phyloP scores from a whole-genome alignment of 169 alveolate genomes.

The Plasmodium coatneyi region DNA sequence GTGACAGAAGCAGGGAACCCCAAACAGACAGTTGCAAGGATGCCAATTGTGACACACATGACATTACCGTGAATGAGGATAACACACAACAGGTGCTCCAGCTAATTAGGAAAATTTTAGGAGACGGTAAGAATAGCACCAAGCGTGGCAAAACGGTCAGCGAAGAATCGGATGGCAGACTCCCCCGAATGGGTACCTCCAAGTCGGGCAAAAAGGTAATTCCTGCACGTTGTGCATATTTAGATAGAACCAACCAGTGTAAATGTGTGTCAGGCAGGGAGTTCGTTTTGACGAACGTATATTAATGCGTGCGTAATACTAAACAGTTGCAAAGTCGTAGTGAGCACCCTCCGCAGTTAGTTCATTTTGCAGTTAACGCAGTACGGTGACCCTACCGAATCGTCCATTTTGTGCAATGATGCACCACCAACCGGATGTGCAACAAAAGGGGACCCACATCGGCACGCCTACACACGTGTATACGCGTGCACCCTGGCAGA shows the following conservation, averaged over 20 bases:
- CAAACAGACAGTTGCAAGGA: neutral
- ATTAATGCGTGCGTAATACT: neutral
- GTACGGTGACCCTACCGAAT: neutral
- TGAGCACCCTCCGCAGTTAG: neutral
- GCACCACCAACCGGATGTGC: neutral
- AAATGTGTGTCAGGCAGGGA: neutral
- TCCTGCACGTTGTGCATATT: neutral
- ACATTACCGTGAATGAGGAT: slow-evolving; percentile 21
- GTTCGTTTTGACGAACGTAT: neutral
- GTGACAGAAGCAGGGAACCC: neutral
- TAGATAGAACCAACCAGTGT: neutral
- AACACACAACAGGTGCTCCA: neutral
- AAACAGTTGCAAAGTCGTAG: neutral
- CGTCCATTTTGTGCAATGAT: neutral
- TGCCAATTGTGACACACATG: neutral
- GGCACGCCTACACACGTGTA: neutral
- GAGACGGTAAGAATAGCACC: neutral
- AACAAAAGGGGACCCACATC: neutral
- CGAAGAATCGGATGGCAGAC: slow-evolving; percentile 8
- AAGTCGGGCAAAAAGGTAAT: slow-evolving; percentile 32
- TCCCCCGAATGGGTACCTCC: neutral
- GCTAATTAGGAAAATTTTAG: slow-evolving; percentile 13
- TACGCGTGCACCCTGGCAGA: neutral
- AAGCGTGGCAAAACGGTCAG: neutral
- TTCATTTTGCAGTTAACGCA: neutral